Evolutionary conservation across 2,329 filamentous ascomycete species (phyloP), one percentile per base, ranked within the genome.

Genomic region (Colletotrichum sp.): DNA sequence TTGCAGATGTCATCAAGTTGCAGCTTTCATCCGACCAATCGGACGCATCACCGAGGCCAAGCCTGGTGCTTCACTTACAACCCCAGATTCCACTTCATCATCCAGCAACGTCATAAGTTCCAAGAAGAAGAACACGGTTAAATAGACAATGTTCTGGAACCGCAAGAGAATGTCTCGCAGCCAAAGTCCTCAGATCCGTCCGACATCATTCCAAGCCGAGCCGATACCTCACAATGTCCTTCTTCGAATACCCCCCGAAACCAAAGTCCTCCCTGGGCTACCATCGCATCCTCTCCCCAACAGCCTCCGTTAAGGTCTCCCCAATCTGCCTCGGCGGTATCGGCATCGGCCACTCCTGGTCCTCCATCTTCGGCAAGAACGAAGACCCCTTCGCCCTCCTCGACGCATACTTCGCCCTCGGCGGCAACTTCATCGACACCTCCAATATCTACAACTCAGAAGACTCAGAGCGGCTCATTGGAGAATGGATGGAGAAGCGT

Each of bases 371-470:
- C 8, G 79, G 78, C 48, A 57, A 71, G 27, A 75, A 64, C 12
- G 87, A 89, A 36, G 80, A 85, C 16, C 83, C 88, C 2, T 92
- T 92, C 79, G 85, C 87, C 59, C 85, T 93, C 6, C 86, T 93
- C 1, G 91, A 93, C 77, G 87, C 86, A 71, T 93, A 88, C 82
- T 87, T 85, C 70, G 85, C 85, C 19, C 84, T 87, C 0, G 92
- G 92, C 6, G 92, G 92, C 9, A 94, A 94, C 84, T 93, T 94
- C 81, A 92, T 94, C 80, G 92, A 94, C 82, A 93, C 91, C 1
- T 83, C 89, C 77, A 91, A 88, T 83, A 86, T 85, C 75, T 92
- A 92, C 82, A 88, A 92, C 78, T 78, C 87, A 72, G 90, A 89
- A 68, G 83, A 92, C 79, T 92, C 90, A 0, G 91, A 92, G 78